Evolutionary conservation across 2,329 filamentous ascomycete species (phyloP), one percentile per base, ranked within the genome.

Genomic region (Sporothrix pseudoabietina): DNA sequence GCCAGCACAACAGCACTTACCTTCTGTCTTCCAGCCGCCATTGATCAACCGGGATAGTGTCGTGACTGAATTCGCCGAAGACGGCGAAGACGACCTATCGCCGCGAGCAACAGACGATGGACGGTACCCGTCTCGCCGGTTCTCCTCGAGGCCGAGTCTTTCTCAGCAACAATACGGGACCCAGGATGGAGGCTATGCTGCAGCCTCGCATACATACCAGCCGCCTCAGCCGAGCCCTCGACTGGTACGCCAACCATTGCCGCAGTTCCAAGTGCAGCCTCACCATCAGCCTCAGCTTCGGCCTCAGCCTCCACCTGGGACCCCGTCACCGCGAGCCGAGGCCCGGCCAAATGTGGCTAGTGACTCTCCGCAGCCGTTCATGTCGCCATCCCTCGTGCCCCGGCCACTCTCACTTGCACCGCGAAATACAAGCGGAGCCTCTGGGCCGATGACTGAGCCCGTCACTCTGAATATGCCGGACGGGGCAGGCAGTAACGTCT

Each of bases 51-150:
- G 79, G 30, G 82, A 85, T 72, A 84, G 86, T 79, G 81, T 84
- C 73, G 80, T 87, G 75, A 85, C 86, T 9, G 83, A 88, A 79
- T 85, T 88, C 73, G 86, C 88, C 74, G 84, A 88, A 79, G 84
- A 87, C 76, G 80, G 85, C 74, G 80, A 82, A 77, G 75, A 77
- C 76, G 52, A 71, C 5, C 16, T 71, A 16, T 63, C 69, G 19
- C 57, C 55, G 8, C 55, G 69, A 9, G 57, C 6, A 19, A 59
- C 54, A 22, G 66, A 61, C 22, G 30, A 30, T 7, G 35, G 61
- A 3, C 61, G 39, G 2, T 66, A 66, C 7, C 39, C 61, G 0
- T 66, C 61, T 22, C n/a, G 32, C 6, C 59, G 19, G 19, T 65
- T 65, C 19, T 22, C 35, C n/a, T 65, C 59, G n/a, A 55, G 52